phyloP scores from a whole-genome alignment of 345 rosid species.

The Noccaea bulbosa region DNA sequence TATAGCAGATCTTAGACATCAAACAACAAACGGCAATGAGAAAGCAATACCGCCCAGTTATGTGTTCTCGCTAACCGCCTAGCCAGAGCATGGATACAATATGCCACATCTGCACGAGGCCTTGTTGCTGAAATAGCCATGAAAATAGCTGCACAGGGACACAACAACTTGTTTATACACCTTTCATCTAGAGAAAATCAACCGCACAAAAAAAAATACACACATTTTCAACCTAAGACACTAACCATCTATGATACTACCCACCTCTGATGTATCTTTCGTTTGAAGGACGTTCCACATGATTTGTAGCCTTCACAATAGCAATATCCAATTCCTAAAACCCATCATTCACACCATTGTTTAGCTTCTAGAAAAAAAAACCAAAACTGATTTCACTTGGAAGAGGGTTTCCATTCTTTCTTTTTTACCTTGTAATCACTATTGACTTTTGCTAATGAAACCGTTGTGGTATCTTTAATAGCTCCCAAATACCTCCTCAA shows the following conservation, averaged over 20 bases:
- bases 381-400: background rate
- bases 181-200: background rate
- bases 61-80: slow-evolving; percentile 84
- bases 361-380: slow-evolving; percentile 7
- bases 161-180: background rate
- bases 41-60: slow-evolving; percentile 85
- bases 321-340: slow-evolving; percentile 92
- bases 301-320: slow-evolving; percentile 95
- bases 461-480: slow-evolving; percentile 93
- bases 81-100: slow-evolving; percentile 92
- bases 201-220: background rate
- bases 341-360: slow-evolving; percentile 8
- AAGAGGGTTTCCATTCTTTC: background rate
- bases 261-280: slow-evolving; percentile 86
- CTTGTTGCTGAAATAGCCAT: slow-evolving; percentile 93
- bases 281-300: slow-evolving; percentile 87
- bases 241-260: slow-evolving; percentile 36
- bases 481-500: slow-evolving; percentile 96
- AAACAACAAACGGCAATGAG: background rate
- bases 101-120: slow-evolving; percentile 99
- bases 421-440: slow-evolving; percentile 85
- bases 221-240: slow-evolving; percentile 1
- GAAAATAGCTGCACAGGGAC: slow-evolving; percentile 76
- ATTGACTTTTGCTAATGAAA: slow-evolving; percentile 96
- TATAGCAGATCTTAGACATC: background rate